A percentile compares a stretch with the other conserved stretches of the same genome.
These are phyloP conservation scores for Candida nanaspora DNA, from an alignment of 805 yeast species.

Conservation along the genomic window DNA sequence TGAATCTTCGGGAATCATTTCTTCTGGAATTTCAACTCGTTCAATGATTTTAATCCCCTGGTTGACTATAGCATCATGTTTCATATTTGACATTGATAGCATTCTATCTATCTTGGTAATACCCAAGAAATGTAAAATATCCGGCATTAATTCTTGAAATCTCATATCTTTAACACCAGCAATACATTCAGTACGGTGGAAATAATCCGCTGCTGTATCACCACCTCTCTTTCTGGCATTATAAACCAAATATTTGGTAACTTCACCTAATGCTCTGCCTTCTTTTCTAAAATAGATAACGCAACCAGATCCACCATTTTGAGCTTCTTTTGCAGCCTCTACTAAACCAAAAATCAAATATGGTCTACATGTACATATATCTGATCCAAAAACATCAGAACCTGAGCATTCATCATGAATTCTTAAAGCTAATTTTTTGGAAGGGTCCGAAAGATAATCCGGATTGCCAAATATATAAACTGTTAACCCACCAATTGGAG, in stretches of 20 bases:
- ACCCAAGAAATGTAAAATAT: slow-evolving; percentile 59
- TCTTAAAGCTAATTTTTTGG: slow-evolving; percentile 46
- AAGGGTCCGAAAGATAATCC: slow-evolving; percentile 42
- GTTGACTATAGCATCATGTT: slow-evolving; percentile 62
- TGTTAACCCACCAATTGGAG: slow-evolving; percentile 65
- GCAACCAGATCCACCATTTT: slow-evolving; percentile 56
- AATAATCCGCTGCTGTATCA: slow-evolving; percentile 60
- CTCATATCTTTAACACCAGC: slow-evolving; percentile 72
- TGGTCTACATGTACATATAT: slow-evolving; percentile 66
- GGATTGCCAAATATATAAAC: slow-evolving; percentile 64
- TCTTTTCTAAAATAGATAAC: slow-evolving; percentile 64
- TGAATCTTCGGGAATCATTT: slow-evolving; percentile 59
- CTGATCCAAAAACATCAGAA: slow-evolving; percentile 62
- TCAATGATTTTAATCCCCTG: slow-evolving; percentile 59
- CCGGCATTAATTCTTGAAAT: slow-evolving; percentile 68
- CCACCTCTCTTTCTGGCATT: slow-evolving; percentile 66
- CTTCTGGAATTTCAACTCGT: slow-evolving; percentile 62
- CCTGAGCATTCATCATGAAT: slow-evolving; percentile 68
- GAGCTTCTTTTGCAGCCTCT: slow-evolving; percentile 65
- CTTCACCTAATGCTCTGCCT: slow-evolving; percentile 66
- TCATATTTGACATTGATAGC: slow-evolving; percentile 70
- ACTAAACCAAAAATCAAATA: slow-evolving; percentile 58
- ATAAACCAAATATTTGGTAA: slow-evolving; percentile 61
- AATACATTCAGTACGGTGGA: slow-evolving; percentile 62
- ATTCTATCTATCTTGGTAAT: slow-evolving; percentile 56